Percentiles rank a stretch among this genome's conserved stretches.
phyloP scores from a whole-genome alignment of 176 grass and related monocot genomes.

The Luzula sylvatica region DNA sequence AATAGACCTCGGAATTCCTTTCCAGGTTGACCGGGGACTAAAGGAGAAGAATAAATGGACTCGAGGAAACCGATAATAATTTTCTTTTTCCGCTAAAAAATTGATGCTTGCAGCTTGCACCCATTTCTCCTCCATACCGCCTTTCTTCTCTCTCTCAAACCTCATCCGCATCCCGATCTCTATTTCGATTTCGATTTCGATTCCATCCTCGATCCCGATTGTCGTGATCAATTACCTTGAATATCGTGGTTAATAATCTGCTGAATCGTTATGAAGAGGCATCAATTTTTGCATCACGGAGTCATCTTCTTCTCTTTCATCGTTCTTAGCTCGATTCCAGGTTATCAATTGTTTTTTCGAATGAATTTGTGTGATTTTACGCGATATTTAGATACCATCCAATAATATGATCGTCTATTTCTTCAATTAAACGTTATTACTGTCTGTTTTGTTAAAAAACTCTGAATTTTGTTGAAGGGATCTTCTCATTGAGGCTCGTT shows the following conservation, averaged over 20 bases:
- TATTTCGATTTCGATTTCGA: background rate
- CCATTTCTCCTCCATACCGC: background rate
- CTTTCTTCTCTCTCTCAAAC: slow-evolving; percentile 9
- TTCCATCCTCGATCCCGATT: too few relatives aligned
- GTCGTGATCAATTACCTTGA: too few relatives aligned
- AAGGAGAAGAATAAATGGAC: too few relatives aligned
- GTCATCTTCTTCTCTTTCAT: background rate
- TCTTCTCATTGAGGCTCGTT: slow-evolving; percentile 34
- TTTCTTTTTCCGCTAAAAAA: too few relatives aligned
- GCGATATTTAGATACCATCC: background rate
- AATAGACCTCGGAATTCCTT: too few relatives aligned
- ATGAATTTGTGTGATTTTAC: background rate
- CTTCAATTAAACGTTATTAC: background rate
- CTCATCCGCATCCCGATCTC: background rate
- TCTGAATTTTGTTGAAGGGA: slow-evolving; percentile 35
- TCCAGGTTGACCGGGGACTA: too few relatives aligned
- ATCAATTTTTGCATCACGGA: slow-evolving; percentile 1
- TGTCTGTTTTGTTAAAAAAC: background rate
- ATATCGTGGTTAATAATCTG: background rate
- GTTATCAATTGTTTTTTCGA: background rate
- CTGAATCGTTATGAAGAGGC: slow-evolving; percentile 6
- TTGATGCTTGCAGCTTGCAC: too few relatives aligned
- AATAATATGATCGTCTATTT: background rate
- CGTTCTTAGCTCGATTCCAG: slow-evolving; percentile 14
- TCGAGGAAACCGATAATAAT: too few relatives aligned